Percentiles rank a stretch among this genome's conserved stretches.
phyloP scores from a whole-genome alignment of 2,329 filamentous ascomycete species.

The Talaromyces marneffei region DNA sequence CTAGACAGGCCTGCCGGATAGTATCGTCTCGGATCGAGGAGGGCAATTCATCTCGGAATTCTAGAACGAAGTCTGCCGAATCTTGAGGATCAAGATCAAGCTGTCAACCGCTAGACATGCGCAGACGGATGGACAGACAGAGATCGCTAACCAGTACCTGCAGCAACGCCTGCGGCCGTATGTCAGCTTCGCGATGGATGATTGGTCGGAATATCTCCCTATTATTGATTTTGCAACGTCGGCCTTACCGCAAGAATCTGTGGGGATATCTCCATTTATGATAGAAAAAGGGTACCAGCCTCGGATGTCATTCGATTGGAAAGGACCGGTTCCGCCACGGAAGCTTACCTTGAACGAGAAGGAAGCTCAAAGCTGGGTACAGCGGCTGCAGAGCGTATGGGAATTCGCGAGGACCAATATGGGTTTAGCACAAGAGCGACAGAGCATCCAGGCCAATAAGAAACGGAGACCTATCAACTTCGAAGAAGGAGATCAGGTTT shows the following conservation, averaged over 20 bases:
- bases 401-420: constrained; percentile 1
- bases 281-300: background rate
- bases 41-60: constrained; percentile 13
- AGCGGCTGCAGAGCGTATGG: background rate
- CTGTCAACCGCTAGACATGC: constrained; percentile 11
- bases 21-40: constrained; percentile 14
- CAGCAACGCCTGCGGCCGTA: constrained; percentile 7
- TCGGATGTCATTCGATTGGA: constrained; percentile 14
- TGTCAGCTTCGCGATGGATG: constrained; percentile 8
- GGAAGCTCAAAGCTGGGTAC: background rate
- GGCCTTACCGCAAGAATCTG: background rate
- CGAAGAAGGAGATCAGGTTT: background rate
- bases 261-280: background rate
- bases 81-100: background rate
- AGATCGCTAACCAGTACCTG: constrained; percentile 12
- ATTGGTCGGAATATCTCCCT: constrained; percentile 12
- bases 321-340: background rate
- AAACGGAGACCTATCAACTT: constrained; percentile 1
- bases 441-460: background rate
- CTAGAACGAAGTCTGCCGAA: constrained; percentile 11
- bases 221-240: constrained; percentile 2
- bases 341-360: background rate
- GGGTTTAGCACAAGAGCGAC: background rate
- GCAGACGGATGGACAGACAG: constrained; percentile 12
- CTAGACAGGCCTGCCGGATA: background rate